Evolutionary conservation across 2,329 filamentous ascomycete species (phyloP).

Genomic region (Ceratocystis alfenasii): DNA sequence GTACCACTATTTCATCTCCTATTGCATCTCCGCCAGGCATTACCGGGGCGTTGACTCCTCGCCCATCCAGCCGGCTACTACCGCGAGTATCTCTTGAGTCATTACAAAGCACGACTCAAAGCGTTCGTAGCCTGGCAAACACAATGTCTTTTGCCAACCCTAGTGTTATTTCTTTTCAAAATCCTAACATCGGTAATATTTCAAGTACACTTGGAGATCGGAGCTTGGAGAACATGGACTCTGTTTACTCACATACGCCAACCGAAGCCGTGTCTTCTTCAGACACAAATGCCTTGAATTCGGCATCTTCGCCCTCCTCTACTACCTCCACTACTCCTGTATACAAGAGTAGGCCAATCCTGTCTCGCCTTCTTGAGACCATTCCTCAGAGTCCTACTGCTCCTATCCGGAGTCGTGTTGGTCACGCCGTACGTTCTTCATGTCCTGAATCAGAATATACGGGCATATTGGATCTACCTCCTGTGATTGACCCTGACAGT

Average conservation of each 20-base stretch:
- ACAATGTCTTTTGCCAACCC: slow-evolving; percentile 5
- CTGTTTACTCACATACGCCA: slow-evolving; percentile 1
- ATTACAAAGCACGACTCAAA: slow-evolving; percentile 14
- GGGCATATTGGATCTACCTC: slow-evolving; percentile 17
- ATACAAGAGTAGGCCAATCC: slow-evolving; percentile 19
- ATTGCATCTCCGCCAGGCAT: slow-evolving; percentile 18
- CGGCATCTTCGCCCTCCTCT: slow-evolving; percentile 11
- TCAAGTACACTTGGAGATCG: slow-evolving; percentile 14
- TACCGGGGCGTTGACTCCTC: slow-evolving; percentile 18
- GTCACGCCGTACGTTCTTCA: neutral
- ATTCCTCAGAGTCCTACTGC: slow-evolving; percentile 21
- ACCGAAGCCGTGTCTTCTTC: slow-evolving; percentile 15
- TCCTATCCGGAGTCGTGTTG: slow-evolving; percentile 7
- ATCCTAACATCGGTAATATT: slow-evolving; percentile 2
- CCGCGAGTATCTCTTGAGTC: slow-evolving; percentile 21
- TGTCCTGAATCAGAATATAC: slow-evolving; percentile 10
- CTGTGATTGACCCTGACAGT: slow-evolving; percentile 18
- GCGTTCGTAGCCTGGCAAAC: slow-evolving; percentile 5
- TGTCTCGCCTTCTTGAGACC: slow-evolving; percentile 21
- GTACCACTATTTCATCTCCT: slow-evolving; percentile 16
- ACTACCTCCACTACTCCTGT: neutral
- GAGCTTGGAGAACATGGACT: slow-evolving; percentile 11
- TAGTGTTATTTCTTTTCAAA: slow-evolving; percentile 2
- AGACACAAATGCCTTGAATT: slow-evolving; percentile 11
- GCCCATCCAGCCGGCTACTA: slow-evolving; percentile 20